Conservation (phyloP, 2,329 filamentous ascomycete genomes). For the Metarhizium rileyi region DNA sequence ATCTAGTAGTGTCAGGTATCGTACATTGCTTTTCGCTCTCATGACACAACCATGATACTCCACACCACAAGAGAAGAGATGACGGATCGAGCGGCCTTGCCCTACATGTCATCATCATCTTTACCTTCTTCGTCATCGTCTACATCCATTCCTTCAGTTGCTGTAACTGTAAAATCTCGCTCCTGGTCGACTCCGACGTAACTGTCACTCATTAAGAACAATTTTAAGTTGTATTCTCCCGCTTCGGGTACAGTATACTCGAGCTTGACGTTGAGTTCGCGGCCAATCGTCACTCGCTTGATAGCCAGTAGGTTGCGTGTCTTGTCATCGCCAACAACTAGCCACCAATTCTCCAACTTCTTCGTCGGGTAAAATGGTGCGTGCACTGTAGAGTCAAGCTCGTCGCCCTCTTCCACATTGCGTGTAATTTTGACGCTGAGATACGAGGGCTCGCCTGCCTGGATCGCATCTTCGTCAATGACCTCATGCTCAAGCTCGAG, state of each 20-base stretch:
- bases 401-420: constrained; percentile 59
- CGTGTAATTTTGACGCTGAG: constrained; percentile 78
- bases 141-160: constrained; percentile 89
- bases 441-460: constrained; percentile 70
- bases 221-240: constrained; percentile 77
- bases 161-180: constrained; percentile 74
- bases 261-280: constrained; percentile 65
- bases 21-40: not conserved
- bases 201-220: constrained; percentile 94
- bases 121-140: constrained; percentile 80
- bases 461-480: constrained; percentile 69
- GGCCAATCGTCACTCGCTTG: constrained; percentile 83
- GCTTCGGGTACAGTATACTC: constrained; percentile 82
- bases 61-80: not conserved
- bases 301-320: constrained; percentile 83
- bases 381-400: constrained; percentile 76
- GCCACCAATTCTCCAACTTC: constrained; percentile 98
- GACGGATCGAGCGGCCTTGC: not conserved
- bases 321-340: constrained; percentile 88
- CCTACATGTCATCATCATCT: constrained; percentile 42
- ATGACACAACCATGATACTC: not conserved
- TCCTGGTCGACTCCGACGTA: constrained; percentile 97
- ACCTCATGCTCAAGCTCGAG: constrained; percentile 85
- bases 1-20: constrained; percentile 1
- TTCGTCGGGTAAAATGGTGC: constrained; percentile 86